Conservation (phyloP, 441 rosid genomes). For the Brassica hybrid region DNA sequence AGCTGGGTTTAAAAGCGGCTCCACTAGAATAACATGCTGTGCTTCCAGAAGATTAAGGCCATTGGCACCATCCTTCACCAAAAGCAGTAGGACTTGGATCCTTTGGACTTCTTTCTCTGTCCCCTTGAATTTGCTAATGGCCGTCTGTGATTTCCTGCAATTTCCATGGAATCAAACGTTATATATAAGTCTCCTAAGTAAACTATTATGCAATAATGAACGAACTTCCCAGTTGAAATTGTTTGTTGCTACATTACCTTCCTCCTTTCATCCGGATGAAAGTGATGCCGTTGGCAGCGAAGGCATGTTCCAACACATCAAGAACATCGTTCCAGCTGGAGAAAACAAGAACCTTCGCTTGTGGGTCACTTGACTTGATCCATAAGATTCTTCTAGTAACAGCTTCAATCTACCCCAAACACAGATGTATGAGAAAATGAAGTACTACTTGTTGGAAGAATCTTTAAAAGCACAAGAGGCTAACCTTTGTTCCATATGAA, state of each 20-base stretch:
- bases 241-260: constrained; percentile 51
- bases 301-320: constrained; percentile 93
- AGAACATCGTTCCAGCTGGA: constrained; percentile 99
- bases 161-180: constrained; percentile 28
- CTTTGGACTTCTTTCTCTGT: constrained; percentile 39
- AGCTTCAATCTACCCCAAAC: constrained; percentile 70
- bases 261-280: constrained; percentile 95
- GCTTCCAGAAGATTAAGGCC: constrained; percentile 98
- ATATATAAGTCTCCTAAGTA: constrained; percentile 3
- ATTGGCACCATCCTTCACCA: constrained; percentile 96
- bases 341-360: constrained; percentile 92
- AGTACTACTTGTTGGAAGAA: constrained; percentile 18
- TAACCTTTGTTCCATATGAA: constrained; percentile 97
- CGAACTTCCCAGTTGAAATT: no score
- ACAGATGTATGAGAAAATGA: constrained; percentile 22
- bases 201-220: constrained; percentile 2
- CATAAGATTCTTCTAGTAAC: constrained; percentile 86
- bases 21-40: constrained; percentile 92
- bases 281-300: constrained; percentile 68
- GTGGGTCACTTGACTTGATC: constrained; percentile 78
- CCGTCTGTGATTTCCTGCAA: constrained; percentile 81
- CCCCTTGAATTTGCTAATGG: constrained; percentile 63
- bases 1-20: constrained; percentile 95
- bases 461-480: constrained; percentile 18
- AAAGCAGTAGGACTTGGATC: constrained; percentile 80